These are phyloP conservation scores for Apiospora malaysiana DNA, from an alignment of 2,329 filamentous ascomycete species.

Conservation along the genomic window DNA sequence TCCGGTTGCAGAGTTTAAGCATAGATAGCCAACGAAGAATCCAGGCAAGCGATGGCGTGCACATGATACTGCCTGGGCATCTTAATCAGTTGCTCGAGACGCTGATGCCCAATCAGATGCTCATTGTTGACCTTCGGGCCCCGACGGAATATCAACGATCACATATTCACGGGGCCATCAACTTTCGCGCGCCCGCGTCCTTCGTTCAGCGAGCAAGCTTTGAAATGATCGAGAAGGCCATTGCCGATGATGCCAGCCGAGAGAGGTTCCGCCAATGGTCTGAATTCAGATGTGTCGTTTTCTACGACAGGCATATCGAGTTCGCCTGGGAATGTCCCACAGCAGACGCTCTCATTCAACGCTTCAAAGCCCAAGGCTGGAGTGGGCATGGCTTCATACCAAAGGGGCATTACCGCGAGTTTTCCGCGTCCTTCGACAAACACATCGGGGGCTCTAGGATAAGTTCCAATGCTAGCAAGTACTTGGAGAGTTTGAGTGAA, in stretches of 20 bases:
- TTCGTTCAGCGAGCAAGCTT: constrained; percentile 55
- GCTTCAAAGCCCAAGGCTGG: constrained; percentile 56
- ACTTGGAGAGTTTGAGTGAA: constrained; percentile 46
- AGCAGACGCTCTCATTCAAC: constrained; percentile 51
- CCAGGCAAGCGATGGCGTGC: constrained; percentile 40
- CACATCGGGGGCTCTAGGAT: constrained; percentile 53
- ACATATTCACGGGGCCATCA: constrained; percentile 58
- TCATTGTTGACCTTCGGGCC: constrained; percentile 58
- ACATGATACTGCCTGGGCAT: constrained; percentile 58
- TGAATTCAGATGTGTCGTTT: constrained; percentile 54
- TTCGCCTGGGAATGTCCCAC: constrained; percentile 57
- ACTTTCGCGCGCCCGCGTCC: constrained; percentile 55
- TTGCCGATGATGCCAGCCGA: constrained; percentile 55
- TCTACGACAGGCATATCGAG: constrained; percentile 58
- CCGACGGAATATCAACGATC: constrained; percentile 53
- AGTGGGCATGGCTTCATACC: constrained; percentile 58
- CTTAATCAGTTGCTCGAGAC: constrained; percentile 58
- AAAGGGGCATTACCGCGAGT: constrained; percentile 62
- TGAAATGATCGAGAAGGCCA: constrained; percentile 57
- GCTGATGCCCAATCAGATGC: constrained; percentile 49
- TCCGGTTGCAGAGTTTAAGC: constrained; percentile 51
- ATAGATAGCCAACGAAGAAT: constrained; percentile 44
- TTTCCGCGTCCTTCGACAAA: constrained; percentile 57
- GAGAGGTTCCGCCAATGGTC: constrained; percentile 54
- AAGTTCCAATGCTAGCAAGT: constrained; percentile 47